Evolutionary conservation across 148 eudicot species (phyloP).

Genomic region (Rheum nobile): DNA sequence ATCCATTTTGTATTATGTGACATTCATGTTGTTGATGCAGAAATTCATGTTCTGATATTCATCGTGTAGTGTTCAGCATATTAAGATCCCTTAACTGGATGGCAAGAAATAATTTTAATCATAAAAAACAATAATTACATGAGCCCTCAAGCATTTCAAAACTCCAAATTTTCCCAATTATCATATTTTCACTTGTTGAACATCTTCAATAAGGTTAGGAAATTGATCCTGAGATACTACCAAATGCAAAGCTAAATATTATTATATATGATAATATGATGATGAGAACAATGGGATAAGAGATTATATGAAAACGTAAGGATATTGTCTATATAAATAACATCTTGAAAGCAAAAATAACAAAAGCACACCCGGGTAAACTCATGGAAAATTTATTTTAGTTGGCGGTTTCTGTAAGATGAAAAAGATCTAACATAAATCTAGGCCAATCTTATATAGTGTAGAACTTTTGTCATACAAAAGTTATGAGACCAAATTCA

Average conservation of each 20-base stretch:
- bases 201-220: not conserved
- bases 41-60: no score
- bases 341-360: not conserved
- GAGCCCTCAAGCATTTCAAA: not conserved
- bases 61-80: no score
- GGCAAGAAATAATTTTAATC: not conserved
- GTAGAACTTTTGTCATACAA: no score
- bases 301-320: not conserved
- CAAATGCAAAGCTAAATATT: not conserved
- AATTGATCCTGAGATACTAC: not conserved
- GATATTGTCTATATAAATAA: not conserved
- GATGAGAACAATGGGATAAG: no score
- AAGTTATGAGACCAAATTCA: no score
- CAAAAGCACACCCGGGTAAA: conserved; percentile 63
- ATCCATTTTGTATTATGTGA: no score
- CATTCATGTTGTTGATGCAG: no score
- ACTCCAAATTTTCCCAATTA: not conserved
- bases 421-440: no score
- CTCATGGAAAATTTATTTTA: conserved; percentile 96
- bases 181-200: not conserved
- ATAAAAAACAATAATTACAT: not conserved
- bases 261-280: no score
- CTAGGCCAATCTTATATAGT: no score
- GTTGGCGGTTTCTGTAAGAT: no score
- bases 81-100: not conserved